phyloP scores from a whole-genome alignment of 495 filamentous ascomycete genomes.

The Xylaria scruposa region DNA sequence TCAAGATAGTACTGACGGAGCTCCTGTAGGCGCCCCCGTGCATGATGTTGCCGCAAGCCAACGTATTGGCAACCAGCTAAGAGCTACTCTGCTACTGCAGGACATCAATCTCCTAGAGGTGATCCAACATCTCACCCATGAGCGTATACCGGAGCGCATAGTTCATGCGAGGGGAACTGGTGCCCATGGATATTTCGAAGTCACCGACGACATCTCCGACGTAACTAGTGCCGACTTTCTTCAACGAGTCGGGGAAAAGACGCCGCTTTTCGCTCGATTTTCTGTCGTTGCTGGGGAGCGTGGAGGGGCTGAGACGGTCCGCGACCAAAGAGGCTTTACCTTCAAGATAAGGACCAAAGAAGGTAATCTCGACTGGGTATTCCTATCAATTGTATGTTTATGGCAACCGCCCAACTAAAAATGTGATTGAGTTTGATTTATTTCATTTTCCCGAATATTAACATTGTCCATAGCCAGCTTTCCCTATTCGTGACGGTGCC shows the following conservation, averaged over 20 bases:
- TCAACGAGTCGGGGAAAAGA: slow-evolving; percentile 25
- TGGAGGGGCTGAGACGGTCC: slow-evolving; percentile 69
- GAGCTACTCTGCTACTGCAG: slow-evolving; percentile 26
- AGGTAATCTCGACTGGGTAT: slow-evolving; percentile 45
- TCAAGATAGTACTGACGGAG: background rate
- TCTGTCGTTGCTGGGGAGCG: slow-evolving; percentile 68
- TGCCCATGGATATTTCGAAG: slow-evolving; percentile 67
- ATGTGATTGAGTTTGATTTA: too few relatives aligned
- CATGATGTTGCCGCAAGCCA: slow-evolving; percentile 16
- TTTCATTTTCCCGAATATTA: background rate
- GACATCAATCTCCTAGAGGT: slow-evolving; percentile 60
- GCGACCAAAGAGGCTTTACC: slow-evolving; percentile 72
- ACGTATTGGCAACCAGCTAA: slow-evolving; percentile 27
- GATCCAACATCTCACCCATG: slow-evolving; percentile 70
- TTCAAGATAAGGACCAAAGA: slow-evolving; percentile 62
- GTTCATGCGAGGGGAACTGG: slow-evolving; percentile 69
- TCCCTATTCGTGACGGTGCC: slow-evolving; percentile 59
- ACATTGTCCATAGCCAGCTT: slow-evolving; percentile 34
- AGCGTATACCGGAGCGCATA: slow-evolving; percentile 62
- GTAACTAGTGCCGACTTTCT: slow-evolving; percentile 45
- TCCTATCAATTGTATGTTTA: slow-evolving; percentile 38
- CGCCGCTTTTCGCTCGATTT: slow-evolving; percentile 58
- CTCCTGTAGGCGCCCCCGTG: slow-evolving; percentile 23
- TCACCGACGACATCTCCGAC: slow-evolving; percentile 62
- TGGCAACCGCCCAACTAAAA: background rate